Base-by-base conservation (phyloP, 2,329 filamentous ascomycete genomes). In the Aureobasidium sp. region DNA sequence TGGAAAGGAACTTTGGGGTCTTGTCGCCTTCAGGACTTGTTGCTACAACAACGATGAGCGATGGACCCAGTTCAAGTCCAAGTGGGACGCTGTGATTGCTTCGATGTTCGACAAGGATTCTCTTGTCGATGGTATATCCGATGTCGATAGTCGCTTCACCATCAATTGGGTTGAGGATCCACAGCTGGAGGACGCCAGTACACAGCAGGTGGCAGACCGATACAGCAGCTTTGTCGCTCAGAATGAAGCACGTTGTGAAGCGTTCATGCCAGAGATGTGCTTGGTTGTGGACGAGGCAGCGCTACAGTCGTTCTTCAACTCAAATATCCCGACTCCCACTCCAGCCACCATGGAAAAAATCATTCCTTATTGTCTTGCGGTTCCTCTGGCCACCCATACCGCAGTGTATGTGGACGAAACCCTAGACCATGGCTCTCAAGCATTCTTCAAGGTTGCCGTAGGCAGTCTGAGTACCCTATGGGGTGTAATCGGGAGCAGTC, bases 291-390 rank as follows among this genome's bases (percentile, higher is more conserved):
- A 42, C 22, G 51, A 55, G 22, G 36, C 51, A 42, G 41, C 51
- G 51, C 51, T 55, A 3, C 51, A 55, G 22, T 55, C 51, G 31
- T 55, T 55, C 11, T 55, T 55, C 36, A 36, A 55, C 51, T 42
- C 51, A 22, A 55, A 29, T 29, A 55, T 55, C 6, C 51, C 36
- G 20, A 55, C 51, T 29, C 36, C 51, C 22, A 55, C 36, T 55
- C 51, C 51, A 55, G 22, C 22, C 22, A 25, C 22, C 22, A 25
- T 25, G 22, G 22, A 25, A 25, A 25, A 25, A 25, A 53, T 55
- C 29, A 55, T 55, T 27, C 52, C 37, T 31, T 55, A 55, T 7
- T 37, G 25, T 55, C 52, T 55, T 22, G 52, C 52, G 31, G 14
- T 41, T 42, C 37, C 52, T 29, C 14, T 41, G 25, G n/a, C 25